phyloP scores from a whole-genome alignment of 148 eudicot genomes.

The Chenopodium quinoa region DNA sequence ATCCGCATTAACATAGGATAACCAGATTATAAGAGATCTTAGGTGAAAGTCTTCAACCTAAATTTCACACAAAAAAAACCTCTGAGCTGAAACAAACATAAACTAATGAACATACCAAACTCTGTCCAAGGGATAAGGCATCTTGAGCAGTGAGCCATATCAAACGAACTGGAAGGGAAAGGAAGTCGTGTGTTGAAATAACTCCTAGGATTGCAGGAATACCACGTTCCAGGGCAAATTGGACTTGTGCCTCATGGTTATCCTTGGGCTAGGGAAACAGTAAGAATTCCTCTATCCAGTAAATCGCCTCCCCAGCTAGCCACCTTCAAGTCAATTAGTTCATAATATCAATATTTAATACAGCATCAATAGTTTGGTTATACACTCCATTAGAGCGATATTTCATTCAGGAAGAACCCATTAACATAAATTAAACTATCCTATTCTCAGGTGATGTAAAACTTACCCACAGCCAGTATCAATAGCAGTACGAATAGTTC shows the following conservation, averaged over 20 bases:
- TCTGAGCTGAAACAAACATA: neutral
- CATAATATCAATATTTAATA: conserved; percentile 3
- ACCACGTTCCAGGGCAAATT: conserved; percentile 91
- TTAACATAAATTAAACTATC: neutral
- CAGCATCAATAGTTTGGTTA: neutral
- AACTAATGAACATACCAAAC: conserved; percentile 49
- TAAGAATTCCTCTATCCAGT: conserved; percentile 72
- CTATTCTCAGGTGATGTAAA: neutral
- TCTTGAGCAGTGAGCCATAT: conserved; percentile 97
- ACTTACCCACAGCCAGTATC: conserved; percentile 99
- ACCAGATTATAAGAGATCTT: neutral
- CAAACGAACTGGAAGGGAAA: conserved; percentile 87
- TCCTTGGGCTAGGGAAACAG: conserved; percentile 90
- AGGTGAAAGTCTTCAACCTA: neutral
- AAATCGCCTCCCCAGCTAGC: conserved; percentile 98
- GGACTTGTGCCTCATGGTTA: conserved; percentile 94
- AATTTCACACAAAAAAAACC: neutral
- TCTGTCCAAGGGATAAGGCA: conserved; percentile 97
- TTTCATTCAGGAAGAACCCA: neutral
- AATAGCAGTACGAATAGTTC: conserved; percentile 88
- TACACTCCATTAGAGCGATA: neutral
- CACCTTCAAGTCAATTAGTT: conserved; percentile 42
- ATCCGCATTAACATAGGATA: neutral
- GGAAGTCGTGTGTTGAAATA: conserved; percentile 83
- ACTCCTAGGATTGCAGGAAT: conserved; percentile 85